Evolutionary conservation across 805 yeast genomes (phyloP), one percentile per base, ranked within the genome.

Genomic region (Wickerhamomyces tratensis): DNA sequence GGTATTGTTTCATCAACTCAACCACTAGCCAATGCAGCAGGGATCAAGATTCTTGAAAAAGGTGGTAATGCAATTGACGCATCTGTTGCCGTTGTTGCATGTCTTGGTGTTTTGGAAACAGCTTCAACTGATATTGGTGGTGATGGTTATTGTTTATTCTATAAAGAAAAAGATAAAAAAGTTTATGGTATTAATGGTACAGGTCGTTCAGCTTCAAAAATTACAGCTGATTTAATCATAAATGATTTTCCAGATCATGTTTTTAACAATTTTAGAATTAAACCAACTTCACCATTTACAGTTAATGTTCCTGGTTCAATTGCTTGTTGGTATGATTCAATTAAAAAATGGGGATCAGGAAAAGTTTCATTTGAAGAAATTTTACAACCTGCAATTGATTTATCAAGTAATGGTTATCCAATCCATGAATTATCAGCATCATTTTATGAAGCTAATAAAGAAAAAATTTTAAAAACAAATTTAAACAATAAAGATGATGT

Each of bases 11-110:
- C 86, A 2, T 78, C 88, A 2, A 68, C 89, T 0, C 93, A 86
- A 60, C 86, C 91, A 4, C 60, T 81, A 40, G 94, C 93, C 33
- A 76, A 77, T 41, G 77, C 84, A 1, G 91, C 88, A 0, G 89
- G 87, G 5, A 58, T 81, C 31, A 71, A 71, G 54, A 74, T 84
- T 33, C 68, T 85, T 29, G 77, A 74, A 25, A 63, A 65, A 46
- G 93, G 94, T 5, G 93, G 95, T 5, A 85, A 85, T 56, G 74
- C 79, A 46, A 77, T 77, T 13, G 84, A 78, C 51, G 83, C 83
- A 12, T 71, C 77, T 11, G 74, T 77, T 25, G 82, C 84, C 0
- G 72, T 74, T 4, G 66, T 77, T 6, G 80, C 82, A 4, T 75
- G 74, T 5, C 57, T 78, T 7, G 65, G 76, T 46, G 69, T 77